Evolutionary conservation across 2,329 filamentous ascomycete species (phyloP).

Genomic region (Talaromyces sp.): DNA sequence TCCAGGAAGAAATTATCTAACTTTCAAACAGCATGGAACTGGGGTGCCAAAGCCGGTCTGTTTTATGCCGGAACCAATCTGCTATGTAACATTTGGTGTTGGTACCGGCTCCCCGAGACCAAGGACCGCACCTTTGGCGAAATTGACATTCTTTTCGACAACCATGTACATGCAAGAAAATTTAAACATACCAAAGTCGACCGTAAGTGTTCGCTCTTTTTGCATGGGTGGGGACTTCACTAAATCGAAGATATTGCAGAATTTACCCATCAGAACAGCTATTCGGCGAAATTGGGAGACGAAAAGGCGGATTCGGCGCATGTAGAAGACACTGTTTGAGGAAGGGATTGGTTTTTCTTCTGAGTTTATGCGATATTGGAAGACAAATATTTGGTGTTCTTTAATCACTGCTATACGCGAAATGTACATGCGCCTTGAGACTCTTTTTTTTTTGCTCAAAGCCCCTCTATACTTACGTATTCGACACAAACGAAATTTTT

Average conservation of each 20-base stretch:
- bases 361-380: not conserved
- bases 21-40: constrained; percentile 63
- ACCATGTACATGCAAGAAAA: constrained; percentile 63
- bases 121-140: constrained; percentile 77
- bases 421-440: not conserved
- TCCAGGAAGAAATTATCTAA: not conserved
- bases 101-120: constrained; percentile 76
- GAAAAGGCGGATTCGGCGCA: constrained; percentile 2
- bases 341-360: too few species aligned
- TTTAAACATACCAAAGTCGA: constrained; percentile 58
- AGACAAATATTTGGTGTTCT: not conserved
- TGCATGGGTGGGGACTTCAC: not conserved
- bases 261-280: constrained; percentile 4
- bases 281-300: not conserved
- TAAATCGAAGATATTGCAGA: not conserved
- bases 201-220: not conserved
- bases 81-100: constrained; percentile 73
- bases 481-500: fast-evolving
- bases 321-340: not conserved
- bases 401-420: not conserved
- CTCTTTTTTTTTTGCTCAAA: not conserved
- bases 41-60: constrained; percentile 81
- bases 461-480: too few species aligned
- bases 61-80: constrained; percentile 82
- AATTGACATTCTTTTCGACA: constrained; percentile 78